Evolutionary conservation across 495 filamentous ascomycete species (phyloP), one percentile per base, ranked within the genome.

Genomic region (Letharia columbiana): DNA sequence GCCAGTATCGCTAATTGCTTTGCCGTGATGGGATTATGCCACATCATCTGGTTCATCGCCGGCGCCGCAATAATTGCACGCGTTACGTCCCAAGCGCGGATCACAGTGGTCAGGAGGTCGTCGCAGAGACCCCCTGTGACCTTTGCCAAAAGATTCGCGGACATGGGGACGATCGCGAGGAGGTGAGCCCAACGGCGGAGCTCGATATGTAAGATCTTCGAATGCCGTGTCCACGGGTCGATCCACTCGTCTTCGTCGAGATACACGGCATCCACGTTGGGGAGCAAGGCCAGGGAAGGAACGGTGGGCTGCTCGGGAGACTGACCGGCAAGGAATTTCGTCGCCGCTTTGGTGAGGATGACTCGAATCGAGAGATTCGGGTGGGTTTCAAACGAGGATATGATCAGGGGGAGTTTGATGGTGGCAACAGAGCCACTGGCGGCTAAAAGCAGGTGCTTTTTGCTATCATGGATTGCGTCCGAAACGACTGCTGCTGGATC

Each of bases 21-120:
- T n/a, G 45, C 45, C 18, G 45, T 49, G 20, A 49, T n/a, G 2
- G 45, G 45, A 10, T 49, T n/a, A 1, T 49, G 18, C 45, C 45
- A 49, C 45, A 49, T 49, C 45, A 49, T 49, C 18, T n/a, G 13
- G 8, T 49, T 49, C 45, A 49, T 49, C 45, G 45, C 45, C 9
- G 45, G 45, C 45, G 45, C 45, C 9, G 45, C 45, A 17, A 49
- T n/a, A 78, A 74, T 20, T 60, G 62, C 7, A 75, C 74, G 40
- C 71, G 20, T 84, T 1, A 86, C 86, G 75, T 96, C 92, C 92
- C 92, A 96, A 0, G 92, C 92, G 31, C 92, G 78, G 33, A 95
- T 80, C 0, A 92, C 86, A 42, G 81, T 85, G 11, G 82, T 81
- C 4, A 95, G 69, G 12, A 92, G 76, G 45, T 87, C 84, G 71